A percentile compares a stretch with the other conserved stretches of the same genome.
Conservation (phyloP, 2,329 filamentous ascomycete species). For the Hypomyces rosellus region DNA sequence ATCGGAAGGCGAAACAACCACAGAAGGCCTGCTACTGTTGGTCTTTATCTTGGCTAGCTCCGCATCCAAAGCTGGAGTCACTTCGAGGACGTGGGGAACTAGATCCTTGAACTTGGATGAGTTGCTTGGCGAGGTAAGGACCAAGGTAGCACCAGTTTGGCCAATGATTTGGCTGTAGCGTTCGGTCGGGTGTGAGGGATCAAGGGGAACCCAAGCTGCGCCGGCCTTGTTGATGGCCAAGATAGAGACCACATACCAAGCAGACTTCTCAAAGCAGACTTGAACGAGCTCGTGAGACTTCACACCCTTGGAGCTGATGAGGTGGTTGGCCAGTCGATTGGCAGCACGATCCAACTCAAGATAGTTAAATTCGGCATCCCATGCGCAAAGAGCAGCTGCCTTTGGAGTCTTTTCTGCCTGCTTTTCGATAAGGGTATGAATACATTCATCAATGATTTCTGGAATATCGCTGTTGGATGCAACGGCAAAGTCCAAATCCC, state of each 20-base stretch:
- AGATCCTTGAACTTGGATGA: constrained; percentile 2
- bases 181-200: constrained; percentile 1
- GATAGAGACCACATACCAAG: constrained; percentile 2
- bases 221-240: constrained; percentile 8
- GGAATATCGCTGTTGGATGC: constrained; percentile 1
- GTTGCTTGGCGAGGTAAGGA: not conserved
- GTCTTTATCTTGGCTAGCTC: too few relatives aligned
- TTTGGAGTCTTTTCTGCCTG: not conserved
- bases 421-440: constrained; percentile 2
- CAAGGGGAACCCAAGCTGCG: constrained; percentile 5
- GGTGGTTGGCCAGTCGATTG: not conserved
- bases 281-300: not conserved
- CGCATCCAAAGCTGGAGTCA: not conserved
- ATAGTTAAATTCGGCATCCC: constrained; percentile 3
- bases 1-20: not conserved
- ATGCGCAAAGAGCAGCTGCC: constrained; percentile 3
- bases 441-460: not conserved
- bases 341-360: not conserved
- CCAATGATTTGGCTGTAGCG: constrained; percentile 7
- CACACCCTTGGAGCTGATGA: not conserved
- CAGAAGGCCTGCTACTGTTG: too few relatives aligned
- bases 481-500: constrained; percentile 5
- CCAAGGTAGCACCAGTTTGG: too few relatives aligned
- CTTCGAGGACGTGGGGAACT: not conserved
- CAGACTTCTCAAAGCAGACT: constrained; percentile 8